Evolutionary conservation across 495 filamentous ascomycete genomes (phyloP), one percentile per base, ranked within the genome.

Genomic region (Durotheca rogersii): DNA sequence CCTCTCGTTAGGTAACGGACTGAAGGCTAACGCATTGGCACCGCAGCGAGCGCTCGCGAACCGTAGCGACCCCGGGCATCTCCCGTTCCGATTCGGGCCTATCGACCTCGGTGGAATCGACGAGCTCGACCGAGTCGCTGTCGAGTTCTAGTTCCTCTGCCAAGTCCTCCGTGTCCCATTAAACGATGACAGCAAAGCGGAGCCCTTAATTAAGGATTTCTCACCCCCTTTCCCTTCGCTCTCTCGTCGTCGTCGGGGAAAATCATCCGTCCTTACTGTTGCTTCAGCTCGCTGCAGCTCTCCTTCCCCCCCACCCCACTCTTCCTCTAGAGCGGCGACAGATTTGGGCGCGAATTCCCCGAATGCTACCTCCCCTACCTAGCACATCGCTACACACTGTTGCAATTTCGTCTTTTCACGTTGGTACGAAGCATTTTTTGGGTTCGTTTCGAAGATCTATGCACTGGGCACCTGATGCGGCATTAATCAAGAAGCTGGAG

Each of bases 31-130:
- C 40, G 12, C 21, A 12, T 10, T n/a, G n/a, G n/a, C 14, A 30
- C 46, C 51, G 15, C 48, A 76, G 73, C 41, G 72, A 76, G 64
- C 67, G 60, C 44, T 35, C 40, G 17, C 68, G 64, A 40, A 36
- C 47, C 20, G 47, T 50, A 2, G 59, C 41, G 18, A 48, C 62
- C 2, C 61, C 67, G 12, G 61, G 64, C 6, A 52, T 65, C 44
- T 35, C 62, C 6, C 57, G 64, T 20, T 53, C 48, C 29, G 63
- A 62, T 27, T 66, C 66, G 37, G 51, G 53, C 27, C 47, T 61
- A 7, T 63, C 64, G 1, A 65, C 54, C 20, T 53, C 53, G 37
- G 57, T 64, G 32, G 47, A 29, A 40, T 65, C 63, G 29, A n/a
- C n/a, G n/a, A 65, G 54, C 20, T 53, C 53, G 37, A 58, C 66